These are phyloP conservation scores for Leishmania turanica DNA, from an alignment of 208 protist genomes.

Conservation along the genomic window DNA sequence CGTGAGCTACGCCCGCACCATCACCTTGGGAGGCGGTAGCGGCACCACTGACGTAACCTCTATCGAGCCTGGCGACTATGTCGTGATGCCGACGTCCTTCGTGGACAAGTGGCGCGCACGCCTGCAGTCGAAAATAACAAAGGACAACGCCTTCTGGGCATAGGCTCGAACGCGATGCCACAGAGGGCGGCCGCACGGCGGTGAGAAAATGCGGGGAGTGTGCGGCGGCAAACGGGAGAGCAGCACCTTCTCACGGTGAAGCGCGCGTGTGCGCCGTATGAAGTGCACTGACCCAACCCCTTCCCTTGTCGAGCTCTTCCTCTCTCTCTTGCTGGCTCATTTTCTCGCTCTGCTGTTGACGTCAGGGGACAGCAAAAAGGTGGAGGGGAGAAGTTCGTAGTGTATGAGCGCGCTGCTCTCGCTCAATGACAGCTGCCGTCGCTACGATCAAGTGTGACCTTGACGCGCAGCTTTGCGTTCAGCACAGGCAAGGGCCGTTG, in stretches of 20 bases:
- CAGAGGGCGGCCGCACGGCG: not conserved
- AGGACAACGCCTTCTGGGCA: constrained; percentile 60
- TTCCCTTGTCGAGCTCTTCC: not conserved
- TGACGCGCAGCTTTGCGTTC: not conserved
- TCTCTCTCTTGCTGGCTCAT: not conserved
- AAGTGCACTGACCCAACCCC: not conserved
- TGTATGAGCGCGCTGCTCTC: not conserved
- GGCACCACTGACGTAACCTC: not conserved
- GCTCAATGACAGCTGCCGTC: not conserved
- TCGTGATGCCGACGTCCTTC: constrained; percentile 70
- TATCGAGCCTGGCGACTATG: constrained; percentile 55
- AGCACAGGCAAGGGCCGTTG: not conserved
- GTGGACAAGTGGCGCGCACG: constrained; percentile 70
- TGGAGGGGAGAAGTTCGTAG: not conserved
- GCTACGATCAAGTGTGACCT: not conserved
- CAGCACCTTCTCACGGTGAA: not conserved
- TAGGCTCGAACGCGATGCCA: not conserved
- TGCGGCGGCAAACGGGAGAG: not conserved
- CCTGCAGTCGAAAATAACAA: constrained; percentile 52
- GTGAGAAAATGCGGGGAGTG: not conserved
- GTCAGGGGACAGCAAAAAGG: not conserved
- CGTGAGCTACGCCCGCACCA: constrained; percentile 52
- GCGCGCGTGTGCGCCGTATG: not conserved
- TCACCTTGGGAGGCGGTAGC: constrained; percentile 13
- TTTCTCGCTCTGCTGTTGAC: not conserved